Base-by-base conservation (phyloP, 768 basidiomycete genomes). In the Rhizopogon rudus region DNA sequence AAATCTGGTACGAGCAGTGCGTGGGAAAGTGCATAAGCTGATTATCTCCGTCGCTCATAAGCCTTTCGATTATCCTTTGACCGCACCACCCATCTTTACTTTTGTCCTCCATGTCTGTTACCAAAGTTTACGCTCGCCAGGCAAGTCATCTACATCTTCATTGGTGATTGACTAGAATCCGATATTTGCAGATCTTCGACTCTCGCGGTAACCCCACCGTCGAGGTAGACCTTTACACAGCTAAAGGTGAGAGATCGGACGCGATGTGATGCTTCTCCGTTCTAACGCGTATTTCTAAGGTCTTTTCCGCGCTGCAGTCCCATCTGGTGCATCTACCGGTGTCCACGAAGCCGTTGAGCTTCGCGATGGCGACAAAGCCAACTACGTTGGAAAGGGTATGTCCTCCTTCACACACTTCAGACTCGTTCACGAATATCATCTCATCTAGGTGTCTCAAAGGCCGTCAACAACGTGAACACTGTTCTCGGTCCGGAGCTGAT, bases 331-430 rank as follows among this genome's bases (percentile, higher is more conserved):
- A 42, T 99, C 97, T 55, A 98, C 97, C 52, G 97, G 97, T 78
- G 78, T 91, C 62, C 93, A 99, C 72, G 97, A 99, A 75, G 97
- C 97, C 59, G 93, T 98, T 63, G 97, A 99, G 77, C 90, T 99
- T 73, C 93, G 97, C 63, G 97, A 99, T 74, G 88, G 88, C 60
- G 95, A 93, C 79, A 97, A 97, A 76, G 74, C 73, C 61, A 83
- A 84, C 66, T 99, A 97, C 71, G 82, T 97, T 64, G 97, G 97
- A 67, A 99, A 98, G 80, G 96, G 96, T 89, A 65, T 57, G 82
- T 60, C 9, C 35, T 29, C 48, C 14, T 29, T 44, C 39, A 40
- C 40, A 29, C 37, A 44, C 35, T 16, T 14, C 45, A 17, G 35
- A 39, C 46, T 28, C 9, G 17, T 39, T 13, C 20, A 17, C 39